Conservation (phyloP, 441 rosid genomes). For the Biscutella auriculata region DNA sequence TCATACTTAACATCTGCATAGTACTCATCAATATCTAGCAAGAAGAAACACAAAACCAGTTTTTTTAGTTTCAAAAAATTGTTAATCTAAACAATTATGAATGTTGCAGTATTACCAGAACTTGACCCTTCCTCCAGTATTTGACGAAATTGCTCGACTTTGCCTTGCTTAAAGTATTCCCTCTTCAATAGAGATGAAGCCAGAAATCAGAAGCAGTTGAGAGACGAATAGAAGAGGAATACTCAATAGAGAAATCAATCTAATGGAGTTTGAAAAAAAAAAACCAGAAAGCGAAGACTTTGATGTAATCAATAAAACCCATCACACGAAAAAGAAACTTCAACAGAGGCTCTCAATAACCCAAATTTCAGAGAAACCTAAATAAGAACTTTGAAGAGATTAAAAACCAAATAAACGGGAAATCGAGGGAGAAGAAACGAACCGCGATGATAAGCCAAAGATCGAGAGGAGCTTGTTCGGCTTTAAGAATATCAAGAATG, state of each 20-base stretch:
- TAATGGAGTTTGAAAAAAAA: not conserved
- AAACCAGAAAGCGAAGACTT: not conserved
- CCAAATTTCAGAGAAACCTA: not conserved
- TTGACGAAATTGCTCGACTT: conserved; percentile 82
- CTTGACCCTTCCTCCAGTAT: conserved; percentile 97
- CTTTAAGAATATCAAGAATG: conserved; percentile 94
- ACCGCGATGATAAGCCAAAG: conserved; percentile 98
- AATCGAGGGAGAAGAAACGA: not conserved
- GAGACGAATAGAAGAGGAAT: too few relatives aligned
- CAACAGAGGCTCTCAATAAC: not conserved
- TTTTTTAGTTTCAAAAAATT: not conserved
- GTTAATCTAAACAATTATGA: not conserved
- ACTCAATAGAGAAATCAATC: too few relatives aligned
- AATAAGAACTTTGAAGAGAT: not conserved
- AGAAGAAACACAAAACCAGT: not conserved
- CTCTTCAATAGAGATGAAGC: conserved; percentile 40
- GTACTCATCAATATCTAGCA: conserved; percentile 86
- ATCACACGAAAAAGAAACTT: not conserved
- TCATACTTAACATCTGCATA: conserved; percentile 94
- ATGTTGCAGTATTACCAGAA: conserved; percentile 35
- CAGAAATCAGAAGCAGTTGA: conserved; percentile 1
- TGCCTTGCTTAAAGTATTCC: conserved; percentile 95
- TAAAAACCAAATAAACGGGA: not conserved
- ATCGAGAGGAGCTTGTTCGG: conserved; percentile 97
- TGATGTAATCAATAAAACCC: not conserved